These are phyloP conservation scores for Boechera divaricarpa DNA, from an alignment of 345 rosid genomes.

Conservation along the genomic window DNA sequence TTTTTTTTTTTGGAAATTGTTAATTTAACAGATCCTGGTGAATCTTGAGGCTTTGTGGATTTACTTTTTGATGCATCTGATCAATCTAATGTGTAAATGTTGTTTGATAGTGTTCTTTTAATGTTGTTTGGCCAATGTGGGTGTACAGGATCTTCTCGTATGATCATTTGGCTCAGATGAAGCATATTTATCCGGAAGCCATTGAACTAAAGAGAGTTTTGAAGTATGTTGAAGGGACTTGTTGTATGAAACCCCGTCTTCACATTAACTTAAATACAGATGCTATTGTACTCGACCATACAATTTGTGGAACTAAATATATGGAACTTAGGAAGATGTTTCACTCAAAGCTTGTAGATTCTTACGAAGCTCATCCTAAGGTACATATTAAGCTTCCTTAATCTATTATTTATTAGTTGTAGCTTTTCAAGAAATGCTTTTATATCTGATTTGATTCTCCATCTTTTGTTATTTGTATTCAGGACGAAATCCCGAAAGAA, in stretches of 20 bases:
- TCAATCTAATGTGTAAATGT: neutral
- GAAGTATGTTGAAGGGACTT: constrained; percentile 58
- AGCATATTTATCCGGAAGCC: constrained; percentile 75
- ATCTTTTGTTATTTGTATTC: constrained; percentile 30
- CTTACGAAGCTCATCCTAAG: constrained; percentile 69
- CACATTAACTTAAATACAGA: constrained; percentile 57
- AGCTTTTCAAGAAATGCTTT: neutral
- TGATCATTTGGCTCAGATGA: constrained; percentile 76
- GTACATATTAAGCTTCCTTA: constrained; percentile 41
- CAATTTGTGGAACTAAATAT: constrained; percentile 51
- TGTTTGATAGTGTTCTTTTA: neutral
- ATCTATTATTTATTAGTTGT: neutral
- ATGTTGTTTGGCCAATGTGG: neutral
- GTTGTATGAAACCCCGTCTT: constrained; percentile 86
- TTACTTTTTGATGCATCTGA: constrained; percentile 7
- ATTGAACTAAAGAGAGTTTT: constrained; percentile 68
- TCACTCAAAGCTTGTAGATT: constrained; percentile 60
- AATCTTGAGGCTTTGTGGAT: neutral
- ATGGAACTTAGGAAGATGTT: constrained; percentile 64
- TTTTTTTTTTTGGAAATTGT: neutral
- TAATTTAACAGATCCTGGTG: neutral
- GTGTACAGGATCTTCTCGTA: constrained; percentile 68
- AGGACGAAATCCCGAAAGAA: constrained; percentile 82
- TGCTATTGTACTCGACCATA: constrained; percentile 49
- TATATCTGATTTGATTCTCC: neutral